phyloP scores from a whole-genome alignment of 192 early-diverging fungal genomes.

The Gaertneriomyces sp. region DNA sequence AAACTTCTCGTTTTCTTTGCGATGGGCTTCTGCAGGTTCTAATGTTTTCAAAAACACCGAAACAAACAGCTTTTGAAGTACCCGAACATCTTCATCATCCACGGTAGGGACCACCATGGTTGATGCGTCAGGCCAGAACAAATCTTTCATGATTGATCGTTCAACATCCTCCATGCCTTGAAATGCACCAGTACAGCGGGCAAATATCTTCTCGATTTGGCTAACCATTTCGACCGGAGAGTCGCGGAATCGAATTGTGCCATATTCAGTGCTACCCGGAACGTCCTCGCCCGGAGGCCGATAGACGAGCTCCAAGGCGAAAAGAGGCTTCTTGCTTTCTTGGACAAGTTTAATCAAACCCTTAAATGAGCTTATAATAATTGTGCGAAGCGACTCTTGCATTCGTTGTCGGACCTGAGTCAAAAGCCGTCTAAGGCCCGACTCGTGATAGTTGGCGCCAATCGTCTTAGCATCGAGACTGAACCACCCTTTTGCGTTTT shows the following conservation, averaged over 20 bases:
- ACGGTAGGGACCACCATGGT: conserved; percentile 48
- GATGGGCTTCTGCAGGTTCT: conserved; percentile 43
- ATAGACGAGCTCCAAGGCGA: conserved; percentile 54
- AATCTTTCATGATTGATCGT: conserved; percentile 55
- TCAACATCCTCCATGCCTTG: conserved; percentile 53
- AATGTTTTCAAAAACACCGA: conserved; percentile 38
- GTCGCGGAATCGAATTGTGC: no score
- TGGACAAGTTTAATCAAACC: conserved; percentile 48
- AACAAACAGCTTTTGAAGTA: conserved; percentile 32
- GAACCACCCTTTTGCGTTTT: no score
- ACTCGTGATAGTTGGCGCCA: no score
- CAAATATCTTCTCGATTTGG: no score
- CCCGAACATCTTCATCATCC: conserved; percentile 37
- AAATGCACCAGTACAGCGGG: no score
- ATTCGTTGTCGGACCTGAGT: conserved; percentile 31
- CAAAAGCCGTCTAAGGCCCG: no score
- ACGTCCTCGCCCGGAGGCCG: not conserved
- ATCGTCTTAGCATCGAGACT: no score
- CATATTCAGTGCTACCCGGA: no score
- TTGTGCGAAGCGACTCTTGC: conserved; percentile 56
- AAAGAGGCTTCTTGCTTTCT: conserved; percentile 52
- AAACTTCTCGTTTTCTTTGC: conserved; percentile 51
- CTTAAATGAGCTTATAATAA: conserved; percentile 53
- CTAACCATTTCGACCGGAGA: no score
- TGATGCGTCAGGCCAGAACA: conserved; percentile 60